Conservation (phyloP, 495 filamentous ascomycete genomes). For the Penicillium longicatenatum region DNA sequence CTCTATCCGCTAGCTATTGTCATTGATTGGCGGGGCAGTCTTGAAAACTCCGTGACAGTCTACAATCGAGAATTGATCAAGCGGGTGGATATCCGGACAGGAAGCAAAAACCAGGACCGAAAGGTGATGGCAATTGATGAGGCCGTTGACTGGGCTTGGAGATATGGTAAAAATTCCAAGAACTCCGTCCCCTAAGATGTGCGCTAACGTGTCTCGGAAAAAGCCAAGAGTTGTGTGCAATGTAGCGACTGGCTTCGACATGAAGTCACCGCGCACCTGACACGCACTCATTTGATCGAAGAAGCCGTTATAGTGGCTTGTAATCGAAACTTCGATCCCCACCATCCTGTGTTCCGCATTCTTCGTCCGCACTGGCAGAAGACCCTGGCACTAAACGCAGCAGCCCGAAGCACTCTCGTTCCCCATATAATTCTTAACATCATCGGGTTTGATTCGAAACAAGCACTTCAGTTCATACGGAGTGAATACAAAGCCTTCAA, state of each 20-base stretch:
- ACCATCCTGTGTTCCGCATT: slow-evolving; percentile 43
- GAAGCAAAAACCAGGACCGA: neutral
- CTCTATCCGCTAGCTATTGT: slow-evolving; percentile 51
- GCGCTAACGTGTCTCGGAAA: neutral
- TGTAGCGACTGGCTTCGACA: slow-evolving; percentile 52
- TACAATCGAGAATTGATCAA: neutral
- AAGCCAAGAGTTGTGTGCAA: slow-evolving; percentile 50
- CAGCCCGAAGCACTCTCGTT: slow-evolving; percentile 46
- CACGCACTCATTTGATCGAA: slow-evolving; percentile 50
- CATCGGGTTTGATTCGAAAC: slow-evolving; percentile 32
- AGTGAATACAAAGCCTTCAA: slow-evolving; percentile 42
- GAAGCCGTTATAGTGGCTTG: slow-evolving; percentile 46
- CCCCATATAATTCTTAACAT: slow-evolving; percentile 44
- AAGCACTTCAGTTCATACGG: slow-evolving; percentile 30
- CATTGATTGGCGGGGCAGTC: slow-evolving; percentile 42
- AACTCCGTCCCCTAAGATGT: neutral
- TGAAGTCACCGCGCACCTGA: slow-evolving; percentile 48
- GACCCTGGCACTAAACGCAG: slow-evolving; percentile 51
- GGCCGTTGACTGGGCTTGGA: slow-evolving; percentile 49
- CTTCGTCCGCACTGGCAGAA: slow-evolving; percentile 52
- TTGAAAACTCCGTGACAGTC: slow-evolving; percentile 21
- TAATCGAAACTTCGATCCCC: slow-evolving; percentile 38
- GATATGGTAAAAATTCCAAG: slow-evolving; percentile 32
- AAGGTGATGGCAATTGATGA: slow-evolving; percentile 25
- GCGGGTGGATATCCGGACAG: neutral